A percentile compares a stretch with the other conserved stretches of the same genome.
Conservation (phyloP, 1,139 yeast genomes). For the Suhomyces maxii region DNA sequence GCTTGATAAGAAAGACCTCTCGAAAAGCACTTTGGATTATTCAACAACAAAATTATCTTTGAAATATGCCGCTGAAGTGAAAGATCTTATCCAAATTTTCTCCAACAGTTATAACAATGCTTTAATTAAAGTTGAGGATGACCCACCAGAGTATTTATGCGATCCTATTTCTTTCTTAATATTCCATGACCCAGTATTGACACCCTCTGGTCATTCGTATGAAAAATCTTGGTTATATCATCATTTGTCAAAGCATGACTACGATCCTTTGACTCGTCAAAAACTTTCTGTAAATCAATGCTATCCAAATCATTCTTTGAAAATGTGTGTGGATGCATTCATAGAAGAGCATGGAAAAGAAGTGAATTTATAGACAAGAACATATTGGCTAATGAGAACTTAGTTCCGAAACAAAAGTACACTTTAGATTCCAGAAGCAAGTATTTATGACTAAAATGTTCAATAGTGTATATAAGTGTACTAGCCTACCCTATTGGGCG, state of each 20-base stretch:
- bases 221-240: constrained; percentile 42
- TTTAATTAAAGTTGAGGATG: constrained; percentile 10
- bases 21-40: constrained; percentile 19
- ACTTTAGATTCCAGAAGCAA: too few species aligned
- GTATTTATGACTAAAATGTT: not conserved
- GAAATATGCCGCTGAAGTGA: constrained; percentile 22
- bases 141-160: constrained; percentile 44
- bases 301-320: constrained; percentile 19
- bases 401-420: not conserved
- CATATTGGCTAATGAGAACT: not conserved
- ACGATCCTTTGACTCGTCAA: constrained; percentile 38
- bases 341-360: constrained; percentile 1
- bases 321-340: constrained; percentile 15
- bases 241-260: constrained; percentile 33
- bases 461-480: not conserved
- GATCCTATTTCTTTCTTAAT: constrained; percentile 50
- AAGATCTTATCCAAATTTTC: constrained; percentile 25
- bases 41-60: constrained; percentile 20
- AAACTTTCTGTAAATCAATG: constrained; percentile 20
- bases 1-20: constrained; percentile 12
- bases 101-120: constrained; percentile 21
- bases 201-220: constrained; percentile 51
- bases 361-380: not conserved
- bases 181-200: constrained; percentile 46
- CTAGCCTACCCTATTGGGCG: not conserved